Evolutionary conservation across 805 yeast genomes (phyloP), one percentile per base, ranked within the genome.

Genomic region (Candida yuanshanica): DNA sequence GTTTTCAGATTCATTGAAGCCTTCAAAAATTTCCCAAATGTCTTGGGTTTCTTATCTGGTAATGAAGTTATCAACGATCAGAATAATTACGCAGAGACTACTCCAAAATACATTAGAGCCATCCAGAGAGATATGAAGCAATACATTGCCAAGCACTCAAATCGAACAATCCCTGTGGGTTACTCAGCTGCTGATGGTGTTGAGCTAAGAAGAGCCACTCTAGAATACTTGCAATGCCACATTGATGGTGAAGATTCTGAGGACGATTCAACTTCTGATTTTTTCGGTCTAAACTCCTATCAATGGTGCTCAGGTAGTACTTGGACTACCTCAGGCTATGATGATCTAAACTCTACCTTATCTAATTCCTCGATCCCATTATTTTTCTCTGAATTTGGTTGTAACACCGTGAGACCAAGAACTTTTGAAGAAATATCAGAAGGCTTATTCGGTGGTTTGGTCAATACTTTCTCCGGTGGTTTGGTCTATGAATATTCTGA

Each of bases 261-360:
- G 37, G 83, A 76, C 14, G 66, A 66, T 49, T 84, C 90, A 13
- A 75, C 77, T 51, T 70, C 83, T n/a, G 97, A 91, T 61, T 89
- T 91, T 70, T 89, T 84, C 62, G 99, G 97, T 12, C 77, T 91
- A 59, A 91, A 93, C 69, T 87, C 95, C 39, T 93, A 93, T 64
- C 83, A 88, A 47, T 91, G 98, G 98, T 93, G 98, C 68, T 86
- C 95, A 0, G 87, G 87, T 35, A 76, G 83, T 23, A 68, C 75
- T 52, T 87, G 83, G 81, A 47, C 64, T 16, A 63, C 76, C 7
- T 79, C 90, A 3, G 96, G 95, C 34, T 90, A 84, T 62, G 75
- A 68, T 35, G 58, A 59, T 14, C 67, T 87, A 50, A 78, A 80
- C 52, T 56, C 75, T 36, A 75, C 79, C 24, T 75, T 75, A 57